Evolutionary conservation across 192 early-diverging fungal species (phyloP).

Genomic region (Gaertneriomyces semiglobifer): DNA sequence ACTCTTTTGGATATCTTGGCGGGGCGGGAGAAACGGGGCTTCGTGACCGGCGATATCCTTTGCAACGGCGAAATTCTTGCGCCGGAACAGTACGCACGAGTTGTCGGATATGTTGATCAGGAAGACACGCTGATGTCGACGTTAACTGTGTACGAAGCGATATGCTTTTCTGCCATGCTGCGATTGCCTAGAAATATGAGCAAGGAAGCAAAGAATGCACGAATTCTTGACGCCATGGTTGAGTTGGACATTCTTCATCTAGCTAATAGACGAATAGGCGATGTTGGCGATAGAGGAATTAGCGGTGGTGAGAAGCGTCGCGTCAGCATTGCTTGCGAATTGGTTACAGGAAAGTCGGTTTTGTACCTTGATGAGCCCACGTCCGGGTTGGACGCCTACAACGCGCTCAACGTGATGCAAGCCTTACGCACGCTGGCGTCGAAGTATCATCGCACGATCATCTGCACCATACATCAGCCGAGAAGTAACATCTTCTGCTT

Average conservation of each 20-base stretch:
- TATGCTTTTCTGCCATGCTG: conserved; percentile 83
- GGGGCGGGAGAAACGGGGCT: conserved; percentile 71
- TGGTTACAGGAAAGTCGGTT: conserved; percentile 89
- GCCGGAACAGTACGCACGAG: conserved; percentile 52
- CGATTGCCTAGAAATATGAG: conserved; percentile 70
- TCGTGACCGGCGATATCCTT: conserved; percentile 68
- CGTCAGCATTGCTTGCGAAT: conserved; percentile 89
- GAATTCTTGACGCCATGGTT: conserved; percentile 69
- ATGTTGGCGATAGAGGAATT: conserved; percentile 65
- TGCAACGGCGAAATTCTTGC: conserved; percentile 73
- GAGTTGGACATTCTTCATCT: conserved; percentile 82
- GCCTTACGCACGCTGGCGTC: conserved; percentile 73
- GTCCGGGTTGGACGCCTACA: conserved; percentile 81
- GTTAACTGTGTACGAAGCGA: conserved; percentile 86
- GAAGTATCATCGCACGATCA: conserved; percentile 72
- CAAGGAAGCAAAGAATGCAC: conserved; percentile 40
- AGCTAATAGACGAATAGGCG: conserved; percentile 77
- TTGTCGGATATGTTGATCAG: conserved; percentile 79
- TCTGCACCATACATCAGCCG: conserved; percentile 95
- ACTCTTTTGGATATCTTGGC: conserved; percentile 89
- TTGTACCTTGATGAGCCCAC: conserved; percentile 75
- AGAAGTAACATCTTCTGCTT: conserved; percentile 84
- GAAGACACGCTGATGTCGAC: conserved; percentile 85
- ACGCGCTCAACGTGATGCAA: conserved; percentile 93
- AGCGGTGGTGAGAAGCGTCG: conserved; percentile 91